A percentile compares a stretch with the other conserved stretches of the same genome.
Conservation (phyloP, 2,329 filamentous ascomycete species). For the Colletotrichum sp. region DNA sequence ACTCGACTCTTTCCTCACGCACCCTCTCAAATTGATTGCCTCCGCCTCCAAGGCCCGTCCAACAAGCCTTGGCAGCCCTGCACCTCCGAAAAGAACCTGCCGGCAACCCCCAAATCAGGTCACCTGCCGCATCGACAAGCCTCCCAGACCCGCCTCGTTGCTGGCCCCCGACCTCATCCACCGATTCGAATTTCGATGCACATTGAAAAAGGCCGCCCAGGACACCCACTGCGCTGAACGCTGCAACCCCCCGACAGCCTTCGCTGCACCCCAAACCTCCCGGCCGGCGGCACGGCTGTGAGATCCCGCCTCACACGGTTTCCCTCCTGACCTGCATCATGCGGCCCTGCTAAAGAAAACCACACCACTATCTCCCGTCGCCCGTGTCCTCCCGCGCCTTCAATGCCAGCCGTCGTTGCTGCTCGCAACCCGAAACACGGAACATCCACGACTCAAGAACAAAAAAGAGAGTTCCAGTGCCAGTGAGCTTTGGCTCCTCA, state of each 20-base stretch:
- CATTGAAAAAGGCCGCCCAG: background rate
- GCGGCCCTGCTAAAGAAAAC: constrained; percentile 7
- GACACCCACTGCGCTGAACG: background rate
- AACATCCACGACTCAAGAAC: background rate
- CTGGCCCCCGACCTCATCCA: background rate
- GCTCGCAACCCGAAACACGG: background rate
- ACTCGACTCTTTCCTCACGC: background rate
- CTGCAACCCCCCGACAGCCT: background rate
- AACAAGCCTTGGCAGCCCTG: background rate
- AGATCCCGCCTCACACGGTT: background rate
- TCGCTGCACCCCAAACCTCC: background rate
- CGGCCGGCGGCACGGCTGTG: background rate
- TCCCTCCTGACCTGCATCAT: constrained; percentile 14
- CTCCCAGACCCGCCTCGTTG: background rate
- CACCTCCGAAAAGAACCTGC: constrained; percentile 5
- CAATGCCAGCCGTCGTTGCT: background rate
- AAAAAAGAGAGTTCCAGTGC: background rate
- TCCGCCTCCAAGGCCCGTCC: background rate
- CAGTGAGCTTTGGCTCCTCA: background rate
- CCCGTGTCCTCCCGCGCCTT: background rate
- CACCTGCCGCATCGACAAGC: constrained; percentile 7
- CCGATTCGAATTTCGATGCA: background rate
- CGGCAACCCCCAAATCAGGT: constrained; percentile 10
- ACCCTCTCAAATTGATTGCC: background rate
- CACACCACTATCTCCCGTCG: background rate